Base-by-base conservation (phyloP, 495 filamentous ascomycete species). In the Collariella sp. region DNA sequence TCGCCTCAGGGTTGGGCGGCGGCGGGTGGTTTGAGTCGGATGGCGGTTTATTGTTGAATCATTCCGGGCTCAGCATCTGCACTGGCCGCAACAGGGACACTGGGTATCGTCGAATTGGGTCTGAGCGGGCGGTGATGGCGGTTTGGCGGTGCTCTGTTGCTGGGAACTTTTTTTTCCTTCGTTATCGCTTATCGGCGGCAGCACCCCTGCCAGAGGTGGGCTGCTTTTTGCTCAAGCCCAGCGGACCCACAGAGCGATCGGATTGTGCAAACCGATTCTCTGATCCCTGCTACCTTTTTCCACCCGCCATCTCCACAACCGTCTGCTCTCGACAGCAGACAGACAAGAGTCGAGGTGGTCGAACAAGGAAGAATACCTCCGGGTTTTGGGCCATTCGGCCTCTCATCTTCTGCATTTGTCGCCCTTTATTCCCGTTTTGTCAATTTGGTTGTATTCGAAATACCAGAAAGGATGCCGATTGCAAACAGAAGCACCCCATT, bases 111-210 rank as follows among this genome's bases (percentile, higher is more conserved):
- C 5, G 29, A 23, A 15, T 40, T 56, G 16, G 39, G n/a, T 49
- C 3, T 5, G 15, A 16, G 5, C 12, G 13, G 16, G 24, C n/a
- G 3, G 26, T 49, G 26, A 35, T 44, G 42, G 9, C 26, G 26
- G 26, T 31, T 31, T 35, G 22, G 38, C 33, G 31, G 12, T 16
- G 10, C 26, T 22, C 20, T 55, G n/a, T 40, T 47, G 15, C 10
- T 33, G 12, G 34, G 51, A 54, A 47, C 42, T 53, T 61, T 64
- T 64, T 63, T 58, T 61, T 54, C 51, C 35, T 42, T 40, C 13
- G 54, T 66, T 64, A 66, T 66, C 61, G 58, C 63, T 66, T 66
- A 66, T 66, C 63, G 41, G 52, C 26, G 7, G 1, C 13, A 16
- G 16, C 39, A n/a, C 19, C 47, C n/a, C 26, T 42, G 29, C 29